Base-by-base conservation (phyloP, 2,329 filamentous ascomycete genomes). In the Fusarium mundagurra region DNA sequence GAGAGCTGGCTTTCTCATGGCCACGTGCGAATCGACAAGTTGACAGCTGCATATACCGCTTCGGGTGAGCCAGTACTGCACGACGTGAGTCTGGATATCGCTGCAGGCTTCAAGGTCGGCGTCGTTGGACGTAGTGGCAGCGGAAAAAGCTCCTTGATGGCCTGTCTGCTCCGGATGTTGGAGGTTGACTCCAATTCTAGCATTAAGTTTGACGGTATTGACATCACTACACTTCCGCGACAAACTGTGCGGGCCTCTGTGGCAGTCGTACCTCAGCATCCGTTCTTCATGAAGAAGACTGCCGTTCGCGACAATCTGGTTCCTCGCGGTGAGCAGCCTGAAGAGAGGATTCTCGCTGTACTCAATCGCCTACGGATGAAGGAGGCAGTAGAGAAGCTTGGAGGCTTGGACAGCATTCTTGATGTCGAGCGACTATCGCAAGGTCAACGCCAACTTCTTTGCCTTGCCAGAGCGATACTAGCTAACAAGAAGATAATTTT, bases 191-290 rank as follows among this genome's bases (percentile, higher is more conserved):
- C 78, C 0, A 86, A 86, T 1, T 69, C 69, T 8, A 79, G 48
- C 9, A 86, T 89, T 20, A 77, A 67, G 3, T 81, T 89, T 16
- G 87, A 89, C 61, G 83, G 81, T 4, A 64, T 87, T 3, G 83
- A 87, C 48, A 71, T 81, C 16, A 67, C 74, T 5, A 72, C 53
- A 2, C 41, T 81, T 3, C 69, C 75, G 1, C 73, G 78, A 11
- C 64, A 78, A 12, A 62, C 67, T 10, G 51, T 82, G 3, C 76
- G 81, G 1, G 57, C 71, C 1, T 65, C 77, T 3, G 77, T 89
- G 12, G 84, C 85, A 36, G 82, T 83, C 2, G 77, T 89, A 3
- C 84, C 88, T 1, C 88, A 90, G 78, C 87, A 89, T 51, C 82
- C 86, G 1, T 85, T 88, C 65, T 83, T 88, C 27, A 78, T 89